Evolutionary conservation across 2,329 filamentous ascomycete species (phyloP), one percentile per base, ranked within the genome.

Genomic region (Emergomyces orientalis): DNA sequence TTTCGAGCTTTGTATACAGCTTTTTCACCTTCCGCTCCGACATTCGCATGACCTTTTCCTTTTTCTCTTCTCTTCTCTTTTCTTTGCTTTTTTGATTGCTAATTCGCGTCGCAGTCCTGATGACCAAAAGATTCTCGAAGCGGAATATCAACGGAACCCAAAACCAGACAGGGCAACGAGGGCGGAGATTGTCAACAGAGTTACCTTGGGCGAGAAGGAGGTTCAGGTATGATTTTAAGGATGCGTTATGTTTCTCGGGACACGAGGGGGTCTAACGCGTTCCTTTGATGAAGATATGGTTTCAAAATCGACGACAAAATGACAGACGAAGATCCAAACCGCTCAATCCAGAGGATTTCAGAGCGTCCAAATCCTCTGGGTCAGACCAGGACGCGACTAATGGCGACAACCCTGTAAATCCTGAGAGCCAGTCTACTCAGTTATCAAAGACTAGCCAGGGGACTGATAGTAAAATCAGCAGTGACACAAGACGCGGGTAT

Each of bases 281-380:
- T 39, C 47, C 37, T 55, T 39, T 22, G 6, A 60, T 54, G 54
- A 65, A 97, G 93, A 96, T 97, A 70, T 97, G 93, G 93, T 97
- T 97, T 77, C 93, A 97, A 72, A 97, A 97, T 72, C 86, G 91
- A 71, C 85, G 93, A 67, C 93, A 97, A 75, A 96, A 95, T 76
- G 90, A 95, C 74, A 85, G 93, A 69, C 86, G 93, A 68, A 95
- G 93, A 79, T 91, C 90, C 62, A 88, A 90, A 69, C 91, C 92
- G 56, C 82, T 96, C 45, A 85, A 90, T 34, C 84, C 88, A 11
- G 86, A 91, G 74, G 90, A 94, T 73, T 83, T 93, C 62, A 56
- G 17, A 32, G 25, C 39, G 30, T 30, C 61, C 37, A 59, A 58
- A 59, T 71, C 69, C 62, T 74, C 73, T 63, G 72, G 71, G 2